Base-by-base conservation (phyloP, 2,329 filamentous ascomycete species). In the Aureobasidium sp. region DNA sequence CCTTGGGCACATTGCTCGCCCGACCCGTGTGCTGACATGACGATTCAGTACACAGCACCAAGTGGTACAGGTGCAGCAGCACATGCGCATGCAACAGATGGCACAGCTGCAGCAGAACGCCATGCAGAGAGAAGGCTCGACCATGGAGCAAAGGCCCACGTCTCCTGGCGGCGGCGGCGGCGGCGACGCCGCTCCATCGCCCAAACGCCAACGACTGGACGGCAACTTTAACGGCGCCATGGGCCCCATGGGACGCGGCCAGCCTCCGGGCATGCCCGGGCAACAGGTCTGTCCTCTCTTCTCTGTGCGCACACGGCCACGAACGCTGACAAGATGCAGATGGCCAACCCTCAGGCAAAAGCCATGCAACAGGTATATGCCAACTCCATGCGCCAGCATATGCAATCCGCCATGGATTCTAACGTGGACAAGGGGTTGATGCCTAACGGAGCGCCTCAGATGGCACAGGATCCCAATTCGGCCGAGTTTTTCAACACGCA, bases 91-190 rank as follows among this genome's bases (percentile, higher is more conserved):
- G 70, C 74, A 79, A 66, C 76, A 78, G 55, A 75, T 78, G 65
- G 55, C 42, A 15, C 77, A 81, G 68, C 83, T 84, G 73, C 87
- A 91, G 76, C 85, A 89, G 70, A 86, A 71, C 47, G 86, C 89
- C 72, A 95, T 96, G 89, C 89, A 93, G 73, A 84, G 91, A 64
- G 91, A 96, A 70, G 89, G 90, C 60, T 93, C 90, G 17, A 87
- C 88, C 65, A 91, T 94, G 84, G 91, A 96, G 69, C 77, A 76
- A 66, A 85, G 91, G 64, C 87, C 91, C 31, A 86, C 87, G 63
- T 96, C 93, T 37, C 93, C 93, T 8, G 85, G 87, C 56, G 86
- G 87, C 57, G 56, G 87, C 56, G 86, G 87, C 57, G 56, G 44
- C 34, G 87, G 86, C 61, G 92, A 97, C 59, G 94, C 94, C 70